Evolutionary conservation across 805 yeast genomes (phyloP), one percentile per base, ranked within the genome.

Genomic region (Yamadazyma ubonensis): DNA sequence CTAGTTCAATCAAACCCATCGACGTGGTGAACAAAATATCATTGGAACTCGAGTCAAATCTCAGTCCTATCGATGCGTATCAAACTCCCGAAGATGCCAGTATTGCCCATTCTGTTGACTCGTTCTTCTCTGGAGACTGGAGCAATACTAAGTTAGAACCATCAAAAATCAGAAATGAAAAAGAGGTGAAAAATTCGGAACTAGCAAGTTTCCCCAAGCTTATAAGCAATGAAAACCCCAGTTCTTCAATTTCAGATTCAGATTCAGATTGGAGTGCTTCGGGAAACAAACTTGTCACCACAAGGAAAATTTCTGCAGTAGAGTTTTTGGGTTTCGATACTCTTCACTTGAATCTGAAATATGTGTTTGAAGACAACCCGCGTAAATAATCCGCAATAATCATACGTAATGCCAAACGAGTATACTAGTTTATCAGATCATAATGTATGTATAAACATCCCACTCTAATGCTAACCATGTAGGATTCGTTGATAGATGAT

Each of bases 71-170:
- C n/a, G n/a, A n/a, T n/a, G n/a, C n/a, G n/a, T n/a, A n/a, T n/a
- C n/a, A n/a, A n/a, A 22, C 16, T 23, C 12, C 9, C 3, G 33
- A 30, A 9, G 12, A 18, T 11, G 21, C 15, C 22, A 20, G 17
- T 32, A 5, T 16, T 15, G 14, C 25, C 11, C 35, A 32, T 12
- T 32, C 37, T 7, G 36, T 23, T 14, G 41, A 37, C 6, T 42
- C 54, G 11, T 48, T 29, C 32, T 48, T 44, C 33, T 50, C 52
- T 1, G 43, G 43, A 9, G 51, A 38, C 28, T 48, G 54, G 52
- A 28, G 36, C 27, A 37, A 41, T 9, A 36, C 22, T n/a, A 32
- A 32, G 15, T 16, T n/a, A 15, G 9, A 27, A 3, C 9, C 26
- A 10, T 10, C 26, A 38, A 21, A 25, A 20, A 20, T 25, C 27